Base-by-base conservation (phyloP, 345 rosid genomes). In the Populus deltoides region DNA sequence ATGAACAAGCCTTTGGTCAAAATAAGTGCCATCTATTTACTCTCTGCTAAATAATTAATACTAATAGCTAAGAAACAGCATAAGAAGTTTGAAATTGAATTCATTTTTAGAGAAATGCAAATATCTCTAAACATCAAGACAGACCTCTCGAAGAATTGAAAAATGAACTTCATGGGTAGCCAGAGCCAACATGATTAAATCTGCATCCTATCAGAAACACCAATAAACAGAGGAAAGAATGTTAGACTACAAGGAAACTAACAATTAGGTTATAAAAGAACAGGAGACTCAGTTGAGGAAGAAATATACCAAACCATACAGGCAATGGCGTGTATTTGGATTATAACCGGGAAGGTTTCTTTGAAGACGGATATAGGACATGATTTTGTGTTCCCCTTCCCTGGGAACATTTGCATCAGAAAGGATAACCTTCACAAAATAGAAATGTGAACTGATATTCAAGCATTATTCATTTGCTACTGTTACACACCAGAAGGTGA, bases 401-500 rank as follows among this genome's bases (percentile, higher is more conserved):
- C 99, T 98, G 62, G 99, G 99, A 86, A 92, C 97, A 89, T 94
- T 96, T 71, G 98, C 97, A 91, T 97, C 98, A 25, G 98, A 97
- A 62, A 94, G 95, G 53, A 97, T 90, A 77, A 97, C 98, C 99
- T 97, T 86, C 81, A 91, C 47, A 78, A 86, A 67, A 66, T 4
- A 69, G 18, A 73, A 80, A 73, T 57, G 75, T 51, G 80, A 55
- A 75, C 80, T 80, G 41, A 82, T 39, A 12, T 22, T 57, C 51
- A 77, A 61, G 36, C 20, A 35, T 6, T 31, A 66, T 41, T 27
- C 45, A 17, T 47, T 49, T 27, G 36, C 8, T 35, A 65, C 4
- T 45, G 59, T 66, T 27, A 66, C 17, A 27, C 22, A 4, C 45
- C 66, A n/a, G 1, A 70, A 20, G 62, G 66, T 4, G 73, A 35